Conservation (phyloP, 352 stramenopile species). For the Globisporangium takayamanum region DNA sequence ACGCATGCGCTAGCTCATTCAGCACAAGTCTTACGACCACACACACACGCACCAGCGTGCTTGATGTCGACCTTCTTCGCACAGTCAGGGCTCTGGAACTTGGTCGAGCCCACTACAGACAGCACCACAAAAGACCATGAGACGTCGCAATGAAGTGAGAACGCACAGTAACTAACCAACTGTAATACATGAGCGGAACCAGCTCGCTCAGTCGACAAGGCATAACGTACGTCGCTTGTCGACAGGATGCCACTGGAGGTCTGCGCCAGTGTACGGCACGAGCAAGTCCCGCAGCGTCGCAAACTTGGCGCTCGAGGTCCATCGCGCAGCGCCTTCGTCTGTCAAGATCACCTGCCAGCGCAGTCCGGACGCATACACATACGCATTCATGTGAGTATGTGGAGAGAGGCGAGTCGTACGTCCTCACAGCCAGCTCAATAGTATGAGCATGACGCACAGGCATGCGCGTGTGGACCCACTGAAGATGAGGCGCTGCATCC, state of each 20-base stretch:
- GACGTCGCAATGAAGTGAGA: neutral
- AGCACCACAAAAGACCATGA: neutral
- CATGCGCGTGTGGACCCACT: constrained; percentile 86
- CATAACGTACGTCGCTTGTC: constrained; percentile 49
- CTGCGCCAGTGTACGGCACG: constrained; percentile 33
- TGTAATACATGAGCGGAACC: no score
- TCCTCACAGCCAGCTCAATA: neutral
- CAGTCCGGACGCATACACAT: neutral
- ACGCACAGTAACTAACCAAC: constrained; percentile 1
- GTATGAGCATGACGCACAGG: constrained; percentile 28
- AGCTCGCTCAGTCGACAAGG: neutral
- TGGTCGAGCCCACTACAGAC: constrained; percentile 52
- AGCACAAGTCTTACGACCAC: neutral
- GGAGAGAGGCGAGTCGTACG: neutral
- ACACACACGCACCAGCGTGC: constrained; percentile 36
- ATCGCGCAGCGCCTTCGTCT: constrained; percentile 47
- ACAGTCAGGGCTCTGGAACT: constrained; percentile 73
- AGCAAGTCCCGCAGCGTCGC: constrained; percentile 46
- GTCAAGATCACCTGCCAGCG: constrained; percentile 57
- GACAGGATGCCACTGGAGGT: constrained; percentile 75
- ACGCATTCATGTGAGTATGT: neutral
- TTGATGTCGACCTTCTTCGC: constrained; percentile 74
- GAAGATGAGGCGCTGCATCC: constrained; percentile 46
- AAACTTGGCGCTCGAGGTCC: constrained; percentile 64
- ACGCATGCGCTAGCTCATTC: neutral